Conservation (phyloP, 257 asterid genomes). For the Salvia miltiorrhiza region DNA sequence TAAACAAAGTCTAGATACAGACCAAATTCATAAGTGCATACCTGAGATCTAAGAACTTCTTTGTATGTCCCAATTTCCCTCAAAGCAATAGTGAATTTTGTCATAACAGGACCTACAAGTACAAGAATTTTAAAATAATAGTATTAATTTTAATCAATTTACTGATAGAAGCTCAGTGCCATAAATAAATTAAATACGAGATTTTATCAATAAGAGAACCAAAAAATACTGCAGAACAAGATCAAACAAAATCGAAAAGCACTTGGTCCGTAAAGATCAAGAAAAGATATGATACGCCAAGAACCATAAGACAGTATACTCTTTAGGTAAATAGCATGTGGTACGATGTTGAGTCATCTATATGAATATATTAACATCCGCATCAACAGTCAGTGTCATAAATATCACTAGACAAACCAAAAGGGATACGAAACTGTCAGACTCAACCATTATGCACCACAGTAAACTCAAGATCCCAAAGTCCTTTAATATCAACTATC, state of each 20-base stretch:
- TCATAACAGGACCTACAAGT: slow-evolving; percentile 92
- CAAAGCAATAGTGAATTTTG: slow-evolving; percentile 96
- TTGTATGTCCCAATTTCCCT: slow-evolving; percentile 98
- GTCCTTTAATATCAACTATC: too few relatives aligned
- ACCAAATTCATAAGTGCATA: slow-evolving; percentile 26
- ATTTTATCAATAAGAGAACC: neutral
- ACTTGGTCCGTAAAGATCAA: neutral
- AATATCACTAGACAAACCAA: too few relatives aligned
- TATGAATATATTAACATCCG: too few relatives aligned
- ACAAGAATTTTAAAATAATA: slow-evolving; percentile 20
- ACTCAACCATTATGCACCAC: too few relatives aligned
- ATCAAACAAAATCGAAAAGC: neutral
- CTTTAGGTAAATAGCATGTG: neutral
- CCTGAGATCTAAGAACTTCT: slow-evolving; percentile 99
- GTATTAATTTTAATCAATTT: slow-evolving; percentile 1
- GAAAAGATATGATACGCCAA: neutral
- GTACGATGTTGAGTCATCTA: neutral
- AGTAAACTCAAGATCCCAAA: too few relatives aligned
- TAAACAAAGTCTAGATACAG: neutral
- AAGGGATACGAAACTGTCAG: too few relatives aligned
- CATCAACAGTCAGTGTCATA: too few relatives aligned
- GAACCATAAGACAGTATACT: slow-evolving; percentile 11
- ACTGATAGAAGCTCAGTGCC: slow-evolving; percentile 22
- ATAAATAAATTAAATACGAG: neutral
- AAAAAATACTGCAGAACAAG: neutral